Percentiles rank a stretch among this genome's conserved stretches.
These are phyloP conservation scores for Populus trichocarpa DNA, from an alignment of 441 rosid genomes.

Conservation along the genomic window DNA sequence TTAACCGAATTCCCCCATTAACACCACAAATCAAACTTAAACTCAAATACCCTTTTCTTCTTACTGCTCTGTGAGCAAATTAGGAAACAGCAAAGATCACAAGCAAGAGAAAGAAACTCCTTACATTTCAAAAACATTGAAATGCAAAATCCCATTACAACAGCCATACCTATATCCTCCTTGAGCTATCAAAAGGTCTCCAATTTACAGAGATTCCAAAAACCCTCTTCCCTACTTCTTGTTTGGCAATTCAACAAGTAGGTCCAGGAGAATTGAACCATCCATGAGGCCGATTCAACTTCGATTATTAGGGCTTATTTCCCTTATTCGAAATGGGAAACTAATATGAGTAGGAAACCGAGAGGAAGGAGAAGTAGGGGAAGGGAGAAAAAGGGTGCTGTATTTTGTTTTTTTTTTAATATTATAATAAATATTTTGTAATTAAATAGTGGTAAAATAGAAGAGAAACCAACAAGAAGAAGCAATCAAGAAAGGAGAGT, in stretches of 20 bases:
- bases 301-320: not conserved
- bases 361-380: not conserved
- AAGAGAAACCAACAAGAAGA: conserved; percentile 10
- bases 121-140: not conserved
- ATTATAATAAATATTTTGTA: not conserved
- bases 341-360: too few relatives aligned
- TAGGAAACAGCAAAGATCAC: not conserved
- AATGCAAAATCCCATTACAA: not conserved
- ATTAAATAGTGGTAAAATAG: not conserved
- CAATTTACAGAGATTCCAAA: not conserved
- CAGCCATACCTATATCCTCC: not conserved
- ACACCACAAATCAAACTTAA: not conserved
- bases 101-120: not conserved
- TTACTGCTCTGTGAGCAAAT: not conserved
- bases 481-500: conserved; percentile 3
- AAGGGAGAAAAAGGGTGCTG: not conserved
- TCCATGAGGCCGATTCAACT: not conserved
- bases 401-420: not conserved
- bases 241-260: not conserved
- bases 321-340: not conserved
- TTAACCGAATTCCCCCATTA: not conserved
- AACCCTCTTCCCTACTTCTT: conserved; percentile 5
- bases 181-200: not conserved
- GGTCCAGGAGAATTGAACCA: not conserved
- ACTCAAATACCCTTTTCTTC: not conserved